Evolutionary conservation across 352 stramenopile species (phyloP).

Genomic region (Achlya hypogyna): DNA sequence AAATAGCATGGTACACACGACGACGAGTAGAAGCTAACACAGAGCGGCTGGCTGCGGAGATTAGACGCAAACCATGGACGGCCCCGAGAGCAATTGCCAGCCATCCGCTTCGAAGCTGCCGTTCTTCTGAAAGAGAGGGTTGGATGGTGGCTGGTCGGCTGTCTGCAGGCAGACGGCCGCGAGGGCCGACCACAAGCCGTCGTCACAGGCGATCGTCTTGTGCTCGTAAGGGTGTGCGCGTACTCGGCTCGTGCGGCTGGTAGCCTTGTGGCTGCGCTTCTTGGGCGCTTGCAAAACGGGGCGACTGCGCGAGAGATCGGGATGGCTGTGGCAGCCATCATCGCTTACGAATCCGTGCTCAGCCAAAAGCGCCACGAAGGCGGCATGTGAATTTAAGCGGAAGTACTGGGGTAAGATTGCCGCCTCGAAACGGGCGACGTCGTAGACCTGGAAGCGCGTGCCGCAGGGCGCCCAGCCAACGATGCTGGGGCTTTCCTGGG

Average conservation of each 20-base stretch:
- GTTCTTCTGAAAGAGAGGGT: conserved; percentile 5
- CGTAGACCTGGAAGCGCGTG: conserved; percentile 51
- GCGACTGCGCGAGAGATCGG: neutral
- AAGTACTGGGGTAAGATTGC: conserved; percentile 57
- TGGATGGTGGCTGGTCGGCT: neutral
- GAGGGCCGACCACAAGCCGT: conserved; percentile 8
- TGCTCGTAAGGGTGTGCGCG: neutral
- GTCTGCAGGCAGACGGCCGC: neutral
- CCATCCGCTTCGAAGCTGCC: neutral
- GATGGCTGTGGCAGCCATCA: neutral
- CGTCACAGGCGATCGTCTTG: neutral
- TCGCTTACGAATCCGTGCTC: neutral
- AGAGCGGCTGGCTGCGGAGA: neutral
- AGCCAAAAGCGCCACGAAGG: neutral
- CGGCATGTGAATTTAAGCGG: conserved; percentile 19
- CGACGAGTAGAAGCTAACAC: neutral
- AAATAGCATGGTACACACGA: conserved; percentile 1
- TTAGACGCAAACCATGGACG: conserved; percentile 16
- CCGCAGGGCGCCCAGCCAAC: conserved; percentile 44
- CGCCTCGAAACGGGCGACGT: conserved; percentile 43
- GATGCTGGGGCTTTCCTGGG: conserved; percentile 52
- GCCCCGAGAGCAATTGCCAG: neutral
- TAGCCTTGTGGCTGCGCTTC: neutral
- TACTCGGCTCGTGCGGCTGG: neutral
- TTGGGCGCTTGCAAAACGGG: neutral